Evolutionary conservation across 202 grass and related monocot species (phyloP).

Genomic region (Elaeis oleifera): DNA sequence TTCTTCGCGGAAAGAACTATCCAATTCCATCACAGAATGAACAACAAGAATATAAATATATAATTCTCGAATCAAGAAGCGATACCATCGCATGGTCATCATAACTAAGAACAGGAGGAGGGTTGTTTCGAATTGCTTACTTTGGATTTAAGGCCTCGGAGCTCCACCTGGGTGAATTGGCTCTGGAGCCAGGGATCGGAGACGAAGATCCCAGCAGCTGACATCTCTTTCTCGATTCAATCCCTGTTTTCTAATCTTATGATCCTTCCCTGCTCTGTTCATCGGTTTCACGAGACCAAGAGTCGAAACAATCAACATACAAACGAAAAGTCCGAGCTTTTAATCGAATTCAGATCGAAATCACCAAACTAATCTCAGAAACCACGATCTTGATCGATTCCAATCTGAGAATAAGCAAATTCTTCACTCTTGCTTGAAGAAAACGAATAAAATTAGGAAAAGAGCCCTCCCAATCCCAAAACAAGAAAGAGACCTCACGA

Average conservation of each 20-base stretch:
- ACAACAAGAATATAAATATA: neutral
- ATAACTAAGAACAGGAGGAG: neutral
- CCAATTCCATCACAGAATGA: neutral
- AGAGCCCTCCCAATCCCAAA: neutral
- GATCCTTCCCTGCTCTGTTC: neutral
- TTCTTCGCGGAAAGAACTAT: slow-evolving; percentile 10
- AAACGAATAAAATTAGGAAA: neutral
- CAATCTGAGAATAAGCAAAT: too few species aligned
- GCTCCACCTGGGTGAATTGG: slow-evolving; percentile 27
- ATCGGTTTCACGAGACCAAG: neutral
- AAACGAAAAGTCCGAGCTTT: neutral
- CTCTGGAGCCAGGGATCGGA: slow-evolving; percentile 22
- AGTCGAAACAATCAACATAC: neutral
- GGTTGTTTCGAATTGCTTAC: neutral
- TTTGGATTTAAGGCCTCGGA: slow-evolving; percentile 19
- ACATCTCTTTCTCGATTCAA: slow-evolving; percentile 4
- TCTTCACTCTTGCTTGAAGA: too few species aligned
- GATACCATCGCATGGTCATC: neutral
- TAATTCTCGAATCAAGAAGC: neutral
- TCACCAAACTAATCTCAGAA: neutral
- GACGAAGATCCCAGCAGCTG: slow-evolving; percentile 17
- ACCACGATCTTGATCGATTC: too few species aligned
- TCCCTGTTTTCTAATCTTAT: too few species aligned
- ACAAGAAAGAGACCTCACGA: too few species aligned
- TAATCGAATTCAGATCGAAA: neutral